phyloP scores from a whole-genome alignment of 2,329 filamentous ascomycete species.

The Botrytis deweyae region DNA sequence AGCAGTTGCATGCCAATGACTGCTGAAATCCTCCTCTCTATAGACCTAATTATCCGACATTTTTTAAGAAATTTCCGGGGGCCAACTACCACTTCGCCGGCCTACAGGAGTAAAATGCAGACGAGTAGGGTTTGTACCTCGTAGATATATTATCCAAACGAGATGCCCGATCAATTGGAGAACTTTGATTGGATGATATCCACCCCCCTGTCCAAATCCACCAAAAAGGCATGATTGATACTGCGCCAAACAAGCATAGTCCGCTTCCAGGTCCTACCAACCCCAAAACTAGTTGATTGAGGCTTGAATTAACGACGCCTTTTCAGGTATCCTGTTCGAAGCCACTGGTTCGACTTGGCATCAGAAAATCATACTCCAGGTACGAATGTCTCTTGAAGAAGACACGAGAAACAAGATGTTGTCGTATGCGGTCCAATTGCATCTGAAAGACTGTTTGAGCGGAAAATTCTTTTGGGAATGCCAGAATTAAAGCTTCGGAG shows the following conservation, averaged over 20 bases:
- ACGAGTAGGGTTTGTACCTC: not conserved
- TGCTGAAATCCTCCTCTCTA: not conserved
- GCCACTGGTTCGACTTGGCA: slow-evolving; percentile 9
- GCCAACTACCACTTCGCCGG: not conserved
- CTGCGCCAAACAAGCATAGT: slow-evolving; percentile 5
- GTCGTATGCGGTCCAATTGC: not conserved
- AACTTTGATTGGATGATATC: not conserved
- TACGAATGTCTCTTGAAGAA: not conserved
- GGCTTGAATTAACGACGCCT: slow-evolving; percentile 11
- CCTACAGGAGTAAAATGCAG: not conserved
- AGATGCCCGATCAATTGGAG: not conserved
- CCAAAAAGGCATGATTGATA: not conserved
- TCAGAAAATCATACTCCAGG: not conserved
- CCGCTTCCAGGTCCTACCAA: not conserved
- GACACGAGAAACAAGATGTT: not conserved
- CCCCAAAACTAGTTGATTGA: not conserved
- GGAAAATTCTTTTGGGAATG: not conserved
- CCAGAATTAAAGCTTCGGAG: not conserved
- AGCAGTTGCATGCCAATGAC: not conserved
- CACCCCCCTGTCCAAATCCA: not conserved
- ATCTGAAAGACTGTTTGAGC: not conserved
- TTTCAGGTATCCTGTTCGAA: slow-evolving; percentile 17
- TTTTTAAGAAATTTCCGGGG: not conserved
- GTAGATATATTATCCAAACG: not conserved
- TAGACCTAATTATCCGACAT: not conserved